Conservation (phyloP, 768 basidiomycete genomes). For the Suillus weaverae region DNA sequence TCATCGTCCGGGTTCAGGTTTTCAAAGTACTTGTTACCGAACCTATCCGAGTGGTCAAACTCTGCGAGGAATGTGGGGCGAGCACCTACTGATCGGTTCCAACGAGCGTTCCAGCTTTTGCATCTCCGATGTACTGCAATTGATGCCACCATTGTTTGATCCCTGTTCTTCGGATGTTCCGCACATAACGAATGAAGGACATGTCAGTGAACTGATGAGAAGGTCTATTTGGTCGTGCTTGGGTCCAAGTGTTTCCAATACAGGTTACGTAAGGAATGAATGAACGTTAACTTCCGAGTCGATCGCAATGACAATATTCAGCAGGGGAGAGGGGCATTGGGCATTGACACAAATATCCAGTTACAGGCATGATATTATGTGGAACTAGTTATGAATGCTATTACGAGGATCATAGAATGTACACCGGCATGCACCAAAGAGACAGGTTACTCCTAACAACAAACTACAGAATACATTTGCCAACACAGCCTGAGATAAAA, state of each 20-base stretch:
- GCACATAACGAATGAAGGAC: constrained; percentile 76
- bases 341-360: too few relatives aligned
- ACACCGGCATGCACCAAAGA: background rate
- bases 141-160: constrained; percentile 88
- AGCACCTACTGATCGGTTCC: constrained; percentile 80
- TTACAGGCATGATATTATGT: too few relatives aligned
- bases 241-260: constrained; percentile 3
- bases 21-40: constrained; percentile 94
- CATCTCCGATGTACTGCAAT: constrained; percentile 92
- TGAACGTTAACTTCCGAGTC: too few relatives aligned
- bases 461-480: constrained; percentile 4
- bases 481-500: background rate
- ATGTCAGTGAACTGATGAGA: constrained; percentile 34
- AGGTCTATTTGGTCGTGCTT: constrained; percentile 26
- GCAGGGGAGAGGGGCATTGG: too few relatives aligned
- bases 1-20: constrained; percentile 87
- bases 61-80: constrained; percentile 2
- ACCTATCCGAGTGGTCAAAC: constrained; percentile 45
- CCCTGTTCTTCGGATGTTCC: constrained; percentile 74
- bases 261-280: background rate
- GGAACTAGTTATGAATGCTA: too few relatives aligned
- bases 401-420: background rate
- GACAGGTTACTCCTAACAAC: background rate
- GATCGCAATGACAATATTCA: too few relatives aligned
- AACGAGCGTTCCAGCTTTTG: constrained; percentile 76